Evolutionary conservation across 2,329 filamentous ascomycete species (phyloP), one percentile per base, ranked within the genome.

Genomic region (Pseudogymnoascus sp.): DNA sequence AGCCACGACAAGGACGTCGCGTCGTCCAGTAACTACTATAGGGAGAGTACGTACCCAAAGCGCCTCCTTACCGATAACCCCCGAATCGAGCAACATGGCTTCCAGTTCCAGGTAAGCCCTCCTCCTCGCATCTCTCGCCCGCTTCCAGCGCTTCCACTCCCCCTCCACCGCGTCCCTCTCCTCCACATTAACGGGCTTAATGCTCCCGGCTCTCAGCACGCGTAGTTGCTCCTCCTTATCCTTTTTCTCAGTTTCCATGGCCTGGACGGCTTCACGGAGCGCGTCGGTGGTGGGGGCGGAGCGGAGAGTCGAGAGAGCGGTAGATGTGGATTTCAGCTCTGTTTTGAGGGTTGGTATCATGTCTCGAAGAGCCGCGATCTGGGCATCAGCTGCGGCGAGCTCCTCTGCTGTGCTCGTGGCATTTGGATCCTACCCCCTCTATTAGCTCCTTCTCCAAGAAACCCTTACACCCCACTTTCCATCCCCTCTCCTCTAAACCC

Each of bases 251-350:
- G 68, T 64, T 64, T 80, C 76, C 4, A 86, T 73, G 1, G 70
- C 70, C 6, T 68, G 65, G 6, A 85, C 76, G 6, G 72, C 71
- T 14, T 74, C 65, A 7, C 78, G 75, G 16, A 88, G 77, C 37
- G 84, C 79, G 0, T 77, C 71, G 2, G 82, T 78, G 14, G 82
- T 80, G 14, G 84, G 77, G 10, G 78, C 78, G 10, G 77, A 75
- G 46, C 76, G 63, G 8, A 72, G 61, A n/a, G 63, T 65, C 3
- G 33, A 76, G 8, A 84, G 75, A 1, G 76, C 72, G 5, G 76
- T 73, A 41, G 84, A 75, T 3, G 78, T 74, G 22, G 72, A 68
- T 65, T 80, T 81, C n/a, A 82, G 75, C 8, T 75, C 73, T 65
- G 83, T 82, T 68, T 84, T 79, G 16, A 84, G 73, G 1, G 69